Evolutionary conservation across 129 eudicot species (phyloP).

Genomic region (Escallonia rubra): DNA sequence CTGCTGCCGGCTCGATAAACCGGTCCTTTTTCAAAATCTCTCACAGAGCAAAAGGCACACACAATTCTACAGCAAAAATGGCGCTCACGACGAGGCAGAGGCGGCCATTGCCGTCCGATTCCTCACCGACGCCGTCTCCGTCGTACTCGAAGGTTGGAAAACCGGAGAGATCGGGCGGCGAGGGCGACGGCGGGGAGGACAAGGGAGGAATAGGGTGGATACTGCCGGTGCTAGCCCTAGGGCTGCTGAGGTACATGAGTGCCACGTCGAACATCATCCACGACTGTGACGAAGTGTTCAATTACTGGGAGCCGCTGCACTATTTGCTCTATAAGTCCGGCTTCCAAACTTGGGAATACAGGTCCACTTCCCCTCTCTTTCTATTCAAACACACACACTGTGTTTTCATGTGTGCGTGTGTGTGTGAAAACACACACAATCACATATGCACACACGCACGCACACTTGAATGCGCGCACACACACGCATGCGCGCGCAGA

Average conservation of each 20-base stretch:
- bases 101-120: slow-evolving; percentile 29
- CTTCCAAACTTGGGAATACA: slow-evolving; percentile 97
- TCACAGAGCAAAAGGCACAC: slow-evolving; percentile 7
- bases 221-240: slow-evolving; percentile 64
- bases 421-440: no score
- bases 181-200: slow-evolving; percentile 12
- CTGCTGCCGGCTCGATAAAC: neutral
- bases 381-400: neutral
- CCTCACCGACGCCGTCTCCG: slow-evolving; percentile 40
- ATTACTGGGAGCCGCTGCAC: slow-evolving; percentile 99
- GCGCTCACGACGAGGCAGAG: slow-evolving; percentile 59
- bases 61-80: slow-evolving; percentile 11
- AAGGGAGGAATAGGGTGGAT: slow-evolving; percentile 63
- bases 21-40: neutral
- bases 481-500: no score
- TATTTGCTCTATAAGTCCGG: slow-evolving; percentile 84
- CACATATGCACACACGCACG: no score
- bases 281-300: slow-evolving; percentile 96
- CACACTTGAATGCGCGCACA: no score
- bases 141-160: slow-evolving; percentile 63
- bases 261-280: slow-evolving; percentile 88
- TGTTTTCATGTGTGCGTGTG: no score
- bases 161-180: slow-evolving; percentile 32
- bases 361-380: slow-evolving; percentile 34
- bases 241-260: slow-evolving; percentile 72